Percentiles rank a stretch among this genome's conserved stretches.
Evolutionary conservation across 2,329 filamentous ascomycete genomes (phyloP).

Genomic region (Amphichorda felina): DNA sequence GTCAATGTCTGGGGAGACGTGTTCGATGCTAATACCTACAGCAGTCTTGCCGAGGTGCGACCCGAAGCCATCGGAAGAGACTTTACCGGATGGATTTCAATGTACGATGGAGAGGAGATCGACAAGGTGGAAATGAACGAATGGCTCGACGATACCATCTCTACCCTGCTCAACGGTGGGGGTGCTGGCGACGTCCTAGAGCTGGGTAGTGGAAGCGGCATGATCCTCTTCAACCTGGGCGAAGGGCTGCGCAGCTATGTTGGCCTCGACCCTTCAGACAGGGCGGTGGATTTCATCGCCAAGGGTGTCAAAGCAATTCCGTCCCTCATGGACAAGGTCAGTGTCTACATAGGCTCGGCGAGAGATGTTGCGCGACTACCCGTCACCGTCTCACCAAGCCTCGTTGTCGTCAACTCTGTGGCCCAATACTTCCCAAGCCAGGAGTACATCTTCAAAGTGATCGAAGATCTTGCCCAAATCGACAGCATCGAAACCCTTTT

Average conservation of each 20-base stretch:
- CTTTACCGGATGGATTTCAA: slow-evolving; percentile 18
- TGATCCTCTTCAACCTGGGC: slow-evolving; percentile 17
- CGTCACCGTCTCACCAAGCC: background rate
- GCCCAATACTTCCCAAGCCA: slow-evolving; percentile 4
- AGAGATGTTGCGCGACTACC: slow-evolving; percentile 6
- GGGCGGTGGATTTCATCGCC: slow-evolving; percentile 10
- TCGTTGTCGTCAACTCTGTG: slow-evolving; percentile 10
- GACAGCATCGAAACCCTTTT: slow-evolving; percentile 4
- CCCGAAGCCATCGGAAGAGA: slow-evolving; percentile 10
- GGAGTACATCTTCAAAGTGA: slow-evolving; percentile 3
- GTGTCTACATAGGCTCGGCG: slow-evolving; percentile 10
- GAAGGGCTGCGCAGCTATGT: slow-evolving; percentile 9
- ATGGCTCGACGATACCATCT: slow-evolving; percentile 18
- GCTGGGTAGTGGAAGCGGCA: slow-evolving; percentile 16
- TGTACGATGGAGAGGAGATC: slow-evolving; percentile 15
- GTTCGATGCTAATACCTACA: slow-evolving; percentile 1
- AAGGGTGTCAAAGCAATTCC: slow-evolving; percentile 6
- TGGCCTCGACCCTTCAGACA: slow-evolving; percentile 14
- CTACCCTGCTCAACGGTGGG: slow-evolving; percentile 4
- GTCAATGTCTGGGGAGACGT: slow-evolving; percentile 1
- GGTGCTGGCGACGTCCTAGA: slow-evolving; percentile 11
- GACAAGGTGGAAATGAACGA: slow-evolving; percentile 16
- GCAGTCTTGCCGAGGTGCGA: background rate
- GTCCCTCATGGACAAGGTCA: slow-evolving; percentile 4
- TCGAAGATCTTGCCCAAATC: slow-evolving; percentile 2